These are phyloP conservation scores for Sporothrix luriei DNA, from an alignment of 2,329 filamentous ascomycete genomes.

Conservation along the genomic window DNA sequence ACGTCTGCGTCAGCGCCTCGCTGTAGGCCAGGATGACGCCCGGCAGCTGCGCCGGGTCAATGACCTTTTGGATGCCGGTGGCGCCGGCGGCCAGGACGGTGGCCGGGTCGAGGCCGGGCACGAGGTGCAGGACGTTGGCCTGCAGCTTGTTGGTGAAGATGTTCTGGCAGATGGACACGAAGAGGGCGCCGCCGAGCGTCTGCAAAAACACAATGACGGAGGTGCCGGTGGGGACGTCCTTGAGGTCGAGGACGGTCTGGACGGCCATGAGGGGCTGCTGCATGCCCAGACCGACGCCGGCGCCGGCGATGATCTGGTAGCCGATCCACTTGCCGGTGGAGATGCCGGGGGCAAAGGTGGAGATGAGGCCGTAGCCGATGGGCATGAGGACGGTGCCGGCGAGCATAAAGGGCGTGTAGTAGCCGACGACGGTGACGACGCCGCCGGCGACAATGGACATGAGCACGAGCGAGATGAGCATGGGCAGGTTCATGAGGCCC, in stretches of 20 bases:
- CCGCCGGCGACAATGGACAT: slow-evolving; percentile 40
- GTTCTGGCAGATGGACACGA: slow-evolving; percentile 48
- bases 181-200: slow-evolving; percentile 43
- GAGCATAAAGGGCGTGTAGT: slow-evolving; percentile 48
- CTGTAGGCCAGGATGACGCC: slow-evolving; percentile 41
- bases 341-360: slow-evolving; percentile 53
- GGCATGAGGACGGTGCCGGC: slow-evolving; percentile 45
- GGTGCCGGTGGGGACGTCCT: slow-evolving; percentile 49
- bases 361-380: slow-evolving; percentile 57
- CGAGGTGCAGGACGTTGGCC: slow-evolving; percentile 37
- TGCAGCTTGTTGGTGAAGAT: slow-evolving; percentile 49
- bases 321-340: slow-evolving; percentile 52
- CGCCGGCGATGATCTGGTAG: slow-evolving; percentile 46
- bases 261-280: slow-evolving; percentile 48
- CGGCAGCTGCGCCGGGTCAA: slow-evolving; percentile 34
- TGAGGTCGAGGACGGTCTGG: slow-evolving; percentile 46
- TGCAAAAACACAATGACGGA: slow-evolving; percentile 47
- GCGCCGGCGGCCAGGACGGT: slow-evolving; percentile 39
- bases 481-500: slow-evolving; percentile 44
- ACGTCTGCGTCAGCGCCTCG: slow-evolving; percentile 41
- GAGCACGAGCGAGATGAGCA: slow-evolving; percentile 41
- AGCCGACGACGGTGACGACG: slow-evolving; percentile 43
- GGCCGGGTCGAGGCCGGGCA: slow-evolving; percentile 39
- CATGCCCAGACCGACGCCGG: slow-evolving; percentile 47
- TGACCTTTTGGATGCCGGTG: slow-evolving; percentile 34